Conservation (phyloP, 441 rosid genomes). For the Geranium incanum region DNA sequence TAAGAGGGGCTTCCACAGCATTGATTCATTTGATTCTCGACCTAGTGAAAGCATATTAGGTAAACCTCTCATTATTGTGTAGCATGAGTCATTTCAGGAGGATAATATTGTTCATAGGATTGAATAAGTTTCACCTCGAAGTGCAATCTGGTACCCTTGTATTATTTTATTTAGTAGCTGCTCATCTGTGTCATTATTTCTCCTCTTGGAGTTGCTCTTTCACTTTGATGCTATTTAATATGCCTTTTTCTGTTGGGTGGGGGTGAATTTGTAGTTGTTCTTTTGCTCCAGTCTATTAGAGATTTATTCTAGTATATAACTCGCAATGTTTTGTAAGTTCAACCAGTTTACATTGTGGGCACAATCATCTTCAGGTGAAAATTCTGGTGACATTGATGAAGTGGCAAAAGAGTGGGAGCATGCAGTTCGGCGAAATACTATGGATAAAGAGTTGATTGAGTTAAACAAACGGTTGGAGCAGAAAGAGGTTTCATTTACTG, state of each 20-base stretch:
- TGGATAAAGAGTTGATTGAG: constrained; percentile 60
- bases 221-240: neutral
- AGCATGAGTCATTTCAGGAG: neutral
- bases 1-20: constrained; percentile 57
- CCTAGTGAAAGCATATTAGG: constrained; percentile 49
- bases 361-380: constrained; percentile 29
- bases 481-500: constrained; percentile 49
- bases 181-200: neutral
- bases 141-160: neutral
- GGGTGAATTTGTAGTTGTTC: neutral
- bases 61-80: constrained; percentile 22
- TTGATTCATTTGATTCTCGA: constrained; percentile 47
- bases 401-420: constrained; percentile 64
- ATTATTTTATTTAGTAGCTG: neutral
- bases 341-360: neutral
- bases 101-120: neutral
- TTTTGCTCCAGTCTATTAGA: neutral
- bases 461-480: constrained; percentile 53
- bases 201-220: neutral
- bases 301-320: neutral
- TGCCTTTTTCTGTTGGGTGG: neutral
- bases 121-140: constrained; percentile 9
- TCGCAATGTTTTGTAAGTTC: neutral
- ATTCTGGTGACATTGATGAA: constrained; percentile 47
- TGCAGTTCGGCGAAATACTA: constrained; percentile 40